These are phyloP conservation scores for Porogramme epimiltina DNA, from an alignment of 1,284 basidiomycete genomes.

Conservation along the genomic window DNA sequence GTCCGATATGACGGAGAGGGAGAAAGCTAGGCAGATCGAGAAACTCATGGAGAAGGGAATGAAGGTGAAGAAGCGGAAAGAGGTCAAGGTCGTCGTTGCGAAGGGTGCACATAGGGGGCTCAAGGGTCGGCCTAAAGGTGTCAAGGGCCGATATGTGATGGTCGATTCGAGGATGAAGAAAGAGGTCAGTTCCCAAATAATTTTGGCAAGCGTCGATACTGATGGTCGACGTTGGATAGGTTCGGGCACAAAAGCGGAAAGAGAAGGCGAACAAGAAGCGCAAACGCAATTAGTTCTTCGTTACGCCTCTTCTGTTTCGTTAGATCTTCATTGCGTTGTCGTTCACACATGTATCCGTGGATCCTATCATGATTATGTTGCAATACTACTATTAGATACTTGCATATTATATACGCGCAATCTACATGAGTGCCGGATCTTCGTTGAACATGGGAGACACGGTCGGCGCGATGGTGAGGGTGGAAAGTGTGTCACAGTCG, in stretches of 20 bases:
- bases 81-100: constrained; percentile 90
- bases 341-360: constrained; percentile 4
- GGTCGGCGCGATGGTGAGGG: constrained; percentile 22
- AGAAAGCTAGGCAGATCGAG: constrained; percentile 93
- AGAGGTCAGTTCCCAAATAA: constrained; percentile 53
- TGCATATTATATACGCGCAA: constrained; percentile 3
- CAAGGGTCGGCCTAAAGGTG: constrained; percentile 93
- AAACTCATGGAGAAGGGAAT: constrained; percentile 87
- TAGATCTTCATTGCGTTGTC: background rate
- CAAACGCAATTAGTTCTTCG: constrained; percentile 36
- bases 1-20: constrained; percentile 88
- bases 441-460: background rate
- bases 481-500: constrained; percentile 51
- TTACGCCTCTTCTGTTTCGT: background rate
- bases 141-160: constrained; percentile 93
- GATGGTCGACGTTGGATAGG: constrained; percentile 39
- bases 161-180: constrained; percentile 87
- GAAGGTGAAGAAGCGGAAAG: constrained; percentile 73
- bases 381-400: constrained; percentile 13
- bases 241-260: constrained; percentile 69
- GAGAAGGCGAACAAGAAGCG: constrained; percentile 70
- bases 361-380: constrained; percentile 16
- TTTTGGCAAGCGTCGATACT: constrained; percentile 8
- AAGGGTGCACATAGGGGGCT: constrained; percentile 88
- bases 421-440: constrained; percentile 3